Evolutionary conservation across 2,329 filamentous ascomycete genomes (phyloP), one percentile per base, ranked within the genome.

Genomic region (Cordyceps militaris): DNA sequence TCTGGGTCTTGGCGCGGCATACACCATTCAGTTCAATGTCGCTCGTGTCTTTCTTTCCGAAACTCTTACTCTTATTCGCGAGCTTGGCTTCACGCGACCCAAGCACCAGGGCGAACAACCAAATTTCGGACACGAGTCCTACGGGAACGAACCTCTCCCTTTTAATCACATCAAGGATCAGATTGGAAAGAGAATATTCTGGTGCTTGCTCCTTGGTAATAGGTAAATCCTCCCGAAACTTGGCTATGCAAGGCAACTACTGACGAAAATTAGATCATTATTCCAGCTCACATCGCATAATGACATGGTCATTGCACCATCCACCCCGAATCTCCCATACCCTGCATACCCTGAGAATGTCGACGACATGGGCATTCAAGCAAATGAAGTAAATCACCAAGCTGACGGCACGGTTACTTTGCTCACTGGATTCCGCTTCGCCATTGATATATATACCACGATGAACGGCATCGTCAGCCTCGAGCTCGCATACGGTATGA

Each of bases 271-370:
- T 53, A 88, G 87, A 61, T 89, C 89, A 0, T 83, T 95, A 69
- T 82, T 88, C 57, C 91, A 96, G 67, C 74, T 94, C 19, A 82
- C 83, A 16, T 82, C 82, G 0, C 85, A 88, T 61, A 82, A 83
- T 36, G 89, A 91, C 64, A 75, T 92, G 38, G 80, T 88, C 36
- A 85, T 96, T 52, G 84, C 88, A 9, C 90, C 90, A 3, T 85
- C 87, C 1, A 95, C 89, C 0, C 83, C 85, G 0, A 85, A 80
- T 26, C 83, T 90, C 44, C 87, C 85, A 4, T 91, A 94, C 63
- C 91, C 91, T 3, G 87, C 89, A 8, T 78, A 91, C 13, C 91
- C 91, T 0, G 75, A 86, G 21, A 91, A 95, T 65, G 84, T 95
- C 1, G 91, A 96, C 63, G 91, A 96, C 70, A 85, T 87, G 58